phyloP scores from a whole-genome alignment of 2,329 filamentous ascomycete species.

The Aspergillus floridensis region DNA sequence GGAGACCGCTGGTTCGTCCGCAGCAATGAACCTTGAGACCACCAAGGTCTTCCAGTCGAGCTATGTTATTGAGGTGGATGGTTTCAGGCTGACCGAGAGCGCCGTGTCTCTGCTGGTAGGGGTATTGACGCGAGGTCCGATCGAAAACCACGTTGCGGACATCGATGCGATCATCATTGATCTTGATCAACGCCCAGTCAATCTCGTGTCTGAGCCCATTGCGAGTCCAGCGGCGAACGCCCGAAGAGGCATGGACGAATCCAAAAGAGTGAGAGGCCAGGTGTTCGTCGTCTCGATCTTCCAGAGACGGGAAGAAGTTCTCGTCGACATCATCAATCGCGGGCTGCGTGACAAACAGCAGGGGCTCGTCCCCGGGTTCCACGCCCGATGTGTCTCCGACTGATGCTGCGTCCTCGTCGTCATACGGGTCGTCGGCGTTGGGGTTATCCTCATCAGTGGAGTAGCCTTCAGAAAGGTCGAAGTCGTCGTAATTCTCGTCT shows the following conservation, averaged over 20 bases:
- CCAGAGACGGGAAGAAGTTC: slow-evolving; percentile 76
- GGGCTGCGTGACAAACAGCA: slow-evolving; percentile 83
- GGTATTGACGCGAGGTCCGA: slow-evolving; percentile 14
- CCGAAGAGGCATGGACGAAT: slow-evolving; percentile 83
- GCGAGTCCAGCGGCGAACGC: slow-evolving; percentile 72
- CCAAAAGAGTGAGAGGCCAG: slow-evolving; percentile 78
- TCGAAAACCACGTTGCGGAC: slow-evolving; percentile 64
- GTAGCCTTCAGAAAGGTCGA: slow-evolving; percentile 46
- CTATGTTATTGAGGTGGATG: slow-evolving; percentile 56
- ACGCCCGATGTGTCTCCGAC: slow-evolving; percentile 76
- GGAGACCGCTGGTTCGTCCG: slow-evolving; percentile 80
- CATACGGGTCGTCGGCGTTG: slow-evolving; percentile 49
- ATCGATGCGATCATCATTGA: slow-evolving; percentile 69
- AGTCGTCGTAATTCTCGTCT: slow-evolving; percentile 42
- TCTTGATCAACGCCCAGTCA: slow-evolving; percentile 89
- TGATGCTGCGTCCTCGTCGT: slow-evolving; percentile 56
- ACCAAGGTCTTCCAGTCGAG: slow-evolving; percentile 58
- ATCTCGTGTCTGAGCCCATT: slow-evolving; percentile 81
- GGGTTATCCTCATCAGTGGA: slow-evolving; percentile 54
- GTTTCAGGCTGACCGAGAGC: slow-evolving; percentile 48
- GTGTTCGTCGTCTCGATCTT: slow-evolving; percentile 76
- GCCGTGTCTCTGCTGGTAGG: slow-evolving; percentile 45
- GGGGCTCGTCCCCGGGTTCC: slow-evolving; percentile 69
- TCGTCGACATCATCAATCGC: slow-evolving; percentile 83
- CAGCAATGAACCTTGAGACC: slow-evolving; percentile 81